These are phyloP conservation scores for Saccharata proteae DNA, from an alignment of 2,329 filamentous ascomycete genomes.

Conservation along the genomic window DNA sequence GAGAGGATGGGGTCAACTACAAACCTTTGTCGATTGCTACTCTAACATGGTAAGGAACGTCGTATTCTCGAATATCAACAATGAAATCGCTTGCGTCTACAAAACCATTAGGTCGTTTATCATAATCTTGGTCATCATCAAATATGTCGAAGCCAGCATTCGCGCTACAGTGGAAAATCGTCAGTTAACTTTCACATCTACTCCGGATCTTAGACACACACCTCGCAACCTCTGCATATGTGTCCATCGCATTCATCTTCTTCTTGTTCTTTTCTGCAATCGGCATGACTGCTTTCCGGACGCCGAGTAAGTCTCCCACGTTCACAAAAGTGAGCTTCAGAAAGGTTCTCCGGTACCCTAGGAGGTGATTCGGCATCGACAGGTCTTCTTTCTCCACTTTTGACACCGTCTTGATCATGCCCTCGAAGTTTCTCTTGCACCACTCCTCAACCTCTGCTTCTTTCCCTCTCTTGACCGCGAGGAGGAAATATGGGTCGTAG, in stretches of 20 bases:
- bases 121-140: constrained; percentile 76
- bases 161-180: constrained; percentile 41
- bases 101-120: constrained; percentile 66
- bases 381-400: constrained; percentile 86
- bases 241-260: constrained; percentile 92
- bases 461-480: constrained; percentile 76
- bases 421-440: constrained; percentile 67
- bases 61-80: constrained; percentile 97
- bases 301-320: constrained; percentile 73
- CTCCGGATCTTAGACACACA: constrained; percentile 33
- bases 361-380: constrained; percentile 85
- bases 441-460: constrained; percentile 96
- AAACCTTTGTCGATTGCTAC: constrained; percentile 88
- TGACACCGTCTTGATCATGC: constrained; percentile 65
- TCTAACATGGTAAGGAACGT: constrained; percentile 97
- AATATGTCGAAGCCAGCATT: constrained; percentile 88
- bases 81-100: constrained; percentile 92
- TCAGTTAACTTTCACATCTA: constrained; percentile 11
- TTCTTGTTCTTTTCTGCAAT: constrained; percentile 95
- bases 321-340: constrained; percentile 80
- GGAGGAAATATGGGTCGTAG: constrained; percentile 92
- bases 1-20: constrained; percentile 10
- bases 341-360: constrained; percentile 82
- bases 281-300: constrained; percentile 71
- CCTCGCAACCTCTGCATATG: constrained; percentile 92